Conservation (phyloP, 805 yeast genomes). For the Alloascoidea hylecoeti region DNA sequence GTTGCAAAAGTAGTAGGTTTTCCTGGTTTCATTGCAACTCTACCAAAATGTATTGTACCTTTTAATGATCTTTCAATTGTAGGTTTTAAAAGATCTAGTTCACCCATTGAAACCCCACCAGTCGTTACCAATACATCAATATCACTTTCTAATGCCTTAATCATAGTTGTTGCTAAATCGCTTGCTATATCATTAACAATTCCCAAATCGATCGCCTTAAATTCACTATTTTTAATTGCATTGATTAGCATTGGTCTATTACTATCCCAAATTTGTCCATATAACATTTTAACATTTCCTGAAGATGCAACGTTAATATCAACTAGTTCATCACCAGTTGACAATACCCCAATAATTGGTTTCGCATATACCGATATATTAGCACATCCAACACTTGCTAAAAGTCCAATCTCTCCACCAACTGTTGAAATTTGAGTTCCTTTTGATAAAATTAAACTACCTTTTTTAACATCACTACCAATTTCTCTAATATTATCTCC, state of each 20-base stretch:
- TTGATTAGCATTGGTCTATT: slow-evolving; percentile 32
- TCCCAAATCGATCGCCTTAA: slow-evolving; percentile 30
- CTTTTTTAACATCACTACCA: slow-evolving; percentile 32
- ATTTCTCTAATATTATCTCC: slow-evolving; percentile 32
- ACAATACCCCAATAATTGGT: slow-evolving; percentile 31
- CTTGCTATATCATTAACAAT: slow-evolving; percentile 28
- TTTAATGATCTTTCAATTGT: slow-evolving; percentile 24
- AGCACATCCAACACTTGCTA: slow-evolving; percentile 30
- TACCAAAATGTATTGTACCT: slow-evolving; percentile 35
- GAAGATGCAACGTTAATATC: slow-evolving; percentile 13
- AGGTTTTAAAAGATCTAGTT: slow-evolving; percentile 34
- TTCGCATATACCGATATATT: slow-evolving; percentile 22
- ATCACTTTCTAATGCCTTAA: slow-evolving; percentile 13
- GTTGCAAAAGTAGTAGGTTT: slow-evolving; percentile 46
- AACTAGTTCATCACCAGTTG: slow-evolving; percentile 38
- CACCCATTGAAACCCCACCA: slow-evolving; percentile 52
- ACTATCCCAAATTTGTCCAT: slow-evolving; percentile 35
- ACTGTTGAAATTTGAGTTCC: slow-evolving; percentile 22
- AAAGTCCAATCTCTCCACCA: slow-evolving; percentile 36
- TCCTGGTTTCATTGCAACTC: slow-evolving; percentile 48
- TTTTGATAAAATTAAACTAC: slow-evolving; percentile 20
- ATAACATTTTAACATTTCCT: slow-evolving; percentile 9
- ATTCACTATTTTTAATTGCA: slow-evolving; percentile 20
- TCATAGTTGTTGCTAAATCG: slow-evolving; percentile 14
- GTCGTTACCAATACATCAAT: slow-evolving; percentile 33